Conservation (phyloP, 768 basidiomycete genomes). For the Tricholoma terreum region DNA sequence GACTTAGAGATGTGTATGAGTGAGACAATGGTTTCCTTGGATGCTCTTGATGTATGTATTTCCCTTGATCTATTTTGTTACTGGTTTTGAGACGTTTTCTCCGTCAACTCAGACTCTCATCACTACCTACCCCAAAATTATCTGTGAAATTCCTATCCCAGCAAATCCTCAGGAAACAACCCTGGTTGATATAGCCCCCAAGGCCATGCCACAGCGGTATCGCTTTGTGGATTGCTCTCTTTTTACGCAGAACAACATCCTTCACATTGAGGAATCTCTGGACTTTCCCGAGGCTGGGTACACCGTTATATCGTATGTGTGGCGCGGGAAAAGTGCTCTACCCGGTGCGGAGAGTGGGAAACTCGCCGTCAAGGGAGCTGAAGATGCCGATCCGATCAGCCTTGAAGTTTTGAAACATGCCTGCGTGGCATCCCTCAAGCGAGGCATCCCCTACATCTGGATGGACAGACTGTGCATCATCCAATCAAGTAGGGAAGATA, state of each 20-base stretch:
- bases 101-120: background rate
- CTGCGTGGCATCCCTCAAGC: background rate
- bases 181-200: background rate
- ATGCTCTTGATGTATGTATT: background rate
- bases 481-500: background rate
- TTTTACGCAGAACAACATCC: background rate
- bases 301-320: background rate
- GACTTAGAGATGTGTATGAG: background rate
- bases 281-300: background rate
- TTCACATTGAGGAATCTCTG: background rate
- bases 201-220: background rate
- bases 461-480: conserved; percentile 2
- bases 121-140: background rate
- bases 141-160: background rate
- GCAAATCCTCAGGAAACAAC: background rate
- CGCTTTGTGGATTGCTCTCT: background rate
- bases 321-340: background rate
- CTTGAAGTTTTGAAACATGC: background rate
- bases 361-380: background rate
- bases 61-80: background rate
- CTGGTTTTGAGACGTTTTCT: no score
- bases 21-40: background rate
- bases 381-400: background rate
- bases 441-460: conserved; percentile 1
- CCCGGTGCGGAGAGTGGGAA: background rate